phyloP scores from a whole-genome alignment of 257 asterid genomes.

The Solanum ahanhuiri region DNA sequence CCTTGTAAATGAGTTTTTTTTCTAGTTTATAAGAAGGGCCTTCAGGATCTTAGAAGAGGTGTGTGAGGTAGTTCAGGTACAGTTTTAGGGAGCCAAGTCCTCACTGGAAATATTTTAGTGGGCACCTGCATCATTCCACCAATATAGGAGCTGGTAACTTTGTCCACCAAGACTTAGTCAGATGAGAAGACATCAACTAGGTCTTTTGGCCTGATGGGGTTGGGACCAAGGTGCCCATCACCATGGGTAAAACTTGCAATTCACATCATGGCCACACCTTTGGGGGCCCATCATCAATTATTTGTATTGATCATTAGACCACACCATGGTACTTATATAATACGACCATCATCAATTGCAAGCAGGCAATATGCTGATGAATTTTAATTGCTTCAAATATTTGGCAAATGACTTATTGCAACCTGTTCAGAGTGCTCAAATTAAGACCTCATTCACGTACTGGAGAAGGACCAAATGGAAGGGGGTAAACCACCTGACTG shows the following conservation, averaged over 20 bases:
- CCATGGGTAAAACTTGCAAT: background rate
- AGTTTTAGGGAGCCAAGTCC: background rate
- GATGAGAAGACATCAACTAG: background rate
- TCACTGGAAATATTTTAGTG: background rate
- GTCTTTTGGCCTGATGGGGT: background rate
- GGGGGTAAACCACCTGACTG: background rate
- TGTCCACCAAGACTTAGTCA: background rate
- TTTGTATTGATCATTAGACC: background rate
- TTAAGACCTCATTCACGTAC: background rate
- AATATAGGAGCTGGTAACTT: background rate
- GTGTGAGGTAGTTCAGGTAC: background rate
- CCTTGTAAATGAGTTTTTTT: background rate
- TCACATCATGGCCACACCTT: background rate
- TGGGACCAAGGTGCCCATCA: background rate
- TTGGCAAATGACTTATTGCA: background rate
- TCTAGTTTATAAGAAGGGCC: background rate
- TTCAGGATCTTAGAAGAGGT: background rate
- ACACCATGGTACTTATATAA: background rate
- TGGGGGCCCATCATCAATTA: background rate
- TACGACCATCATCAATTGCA: background rate
- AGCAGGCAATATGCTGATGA: background rate
- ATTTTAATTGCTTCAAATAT: background rate
- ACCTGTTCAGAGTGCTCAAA: background rate
- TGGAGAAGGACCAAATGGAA: background rate
- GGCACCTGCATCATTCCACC: background rate